Conservation (phyloP, 23 red algal genomes). For the Agarophyton chilense region DNA sequence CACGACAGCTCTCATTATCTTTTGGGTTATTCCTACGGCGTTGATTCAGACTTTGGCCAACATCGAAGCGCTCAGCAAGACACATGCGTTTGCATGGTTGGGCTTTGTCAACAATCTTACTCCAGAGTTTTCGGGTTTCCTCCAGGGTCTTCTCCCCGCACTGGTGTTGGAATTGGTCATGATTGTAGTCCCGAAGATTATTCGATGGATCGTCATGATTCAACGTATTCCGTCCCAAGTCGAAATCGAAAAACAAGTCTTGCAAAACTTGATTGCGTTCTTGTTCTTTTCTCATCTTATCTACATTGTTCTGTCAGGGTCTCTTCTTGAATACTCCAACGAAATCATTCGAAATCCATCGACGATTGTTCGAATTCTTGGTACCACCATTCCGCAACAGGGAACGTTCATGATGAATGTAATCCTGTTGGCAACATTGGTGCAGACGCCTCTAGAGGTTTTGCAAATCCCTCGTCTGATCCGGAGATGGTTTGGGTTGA, state of each 20-base stretch:
- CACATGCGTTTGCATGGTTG: slow-evolving; percentile 41
- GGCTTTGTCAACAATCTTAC: slow-evolving; percentile 21
- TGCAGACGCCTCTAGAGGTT: slow-evolving; percentile 14
- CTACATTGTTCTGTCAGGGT: slow-evolving; percentile 61
- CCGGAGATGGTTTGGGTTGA: slow-evolving; percentile 5
- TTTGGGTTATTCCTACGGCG: slow-evolving; percentile 56
- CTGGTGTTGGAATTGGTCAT: slow-evolving; percentile 41
- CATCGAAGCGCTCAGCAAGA: slow-evolving; percentile 23
- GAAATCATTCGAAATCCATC: slow-evolving; percentile 17
- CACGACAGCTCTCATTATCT: slow-evolving; percentile 42
- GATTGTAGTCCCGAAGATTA: slow-evolving; percentile 38
- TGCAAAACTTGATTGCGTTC: slow-evolving; percentile 50
- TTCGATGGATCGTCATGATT: slow-evolving; percentile 34
- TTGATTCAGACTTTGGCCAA: slow-evolving; percentile 54
- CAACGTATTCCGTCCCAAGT: slow-evolving; percentile 30
- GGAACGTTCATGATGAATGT: slow-evolving; percentile 68
- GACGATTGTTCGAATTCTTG: slow-evolving; percentile 42
- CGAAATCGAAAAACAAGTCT: slow-evolving; percentile 27
- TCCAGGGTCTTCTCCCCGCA: slow-evolving; percentile 38
- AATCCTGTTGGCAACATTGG: slow-evolving; percentile 27
- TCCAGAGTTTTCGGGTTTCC: slow-evolving; percentile 21
- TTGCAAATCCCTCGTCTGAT: slow-evolving; percentile 43
- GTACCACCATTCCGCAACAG: slow-evolving; percentile 34
- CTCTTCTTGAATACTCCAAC: slow-evolving; percentile 17
- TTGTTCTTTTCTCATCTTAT: slow-evolving; percentile 56